A percentile compares a stretch with the other conserved stretches of the same genome.
phyloP scores from a whole-genome alignment of 352 stramenopile species.

The Phytopythium chamaehyphon region DNA sequence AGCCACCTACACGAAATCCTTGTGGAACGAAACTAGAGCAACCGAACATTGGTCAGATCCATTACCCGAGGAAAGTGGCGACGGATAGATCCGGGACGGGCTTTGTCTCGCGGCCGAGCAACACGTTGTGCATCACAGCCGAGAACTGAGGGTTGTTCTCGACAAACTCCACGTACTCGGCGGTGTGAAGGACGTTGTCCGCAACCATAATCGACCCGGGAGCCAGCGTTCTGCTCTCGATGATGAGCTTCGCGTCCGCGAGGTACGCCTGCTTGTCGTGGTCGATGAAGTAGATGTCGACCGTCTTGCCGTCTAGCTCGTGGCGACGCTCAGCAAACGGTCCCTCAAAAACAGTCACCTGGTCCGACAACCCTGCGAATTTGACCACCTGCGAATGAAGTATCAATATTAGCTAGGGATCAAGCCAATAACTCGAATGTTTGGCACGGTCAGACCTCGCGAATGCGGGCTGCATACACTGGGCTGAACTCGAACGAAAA shows the following conservation, averaged over 20 bases:
- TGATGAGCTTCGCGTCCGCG: constrained; percentile 34
- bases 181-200: constrained; percentile 30
- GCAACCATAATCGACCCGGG: constrained; percentile 23
- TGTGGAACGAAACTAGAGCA: no score
- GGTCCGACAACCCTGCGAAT: constrained; percentile 29
- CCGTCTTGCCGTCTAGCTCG: constrained; percentile 20
- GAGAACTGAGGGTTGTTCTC: constrained; percentile 23
- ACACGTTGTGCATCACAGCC: constrained; percentile 9
- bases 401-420: no score
- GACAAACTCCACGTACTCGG: constrained; percentile 34
- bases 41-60: no score
- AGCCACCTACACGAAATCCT: no score
- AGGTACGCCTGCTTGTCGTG: constrained; percentile 39
- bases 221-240: constrained; percentile 25
- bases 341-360: constrained; percentile 29
- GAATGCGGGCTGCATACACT: constrained; percentile 20
- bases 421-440: neutral
- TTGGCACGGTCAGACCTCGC: constrained; percentile 13
- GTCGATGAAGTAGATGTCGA: constrained; percentile 50
- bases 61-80: constrained; percentile 9
- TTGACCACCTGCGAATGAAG: constrained; percentile 24
- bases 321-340: constrained; percentile 24
- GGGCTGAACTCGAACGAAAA: constrained; percentile 45
- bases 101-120: neutral
- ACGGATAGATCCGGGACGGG: constrained; percentile 3